Evolutionary conservation across 176 grass and related monocot genomes (phyloP).

Genomic region (Carex kokanica): DNA sequence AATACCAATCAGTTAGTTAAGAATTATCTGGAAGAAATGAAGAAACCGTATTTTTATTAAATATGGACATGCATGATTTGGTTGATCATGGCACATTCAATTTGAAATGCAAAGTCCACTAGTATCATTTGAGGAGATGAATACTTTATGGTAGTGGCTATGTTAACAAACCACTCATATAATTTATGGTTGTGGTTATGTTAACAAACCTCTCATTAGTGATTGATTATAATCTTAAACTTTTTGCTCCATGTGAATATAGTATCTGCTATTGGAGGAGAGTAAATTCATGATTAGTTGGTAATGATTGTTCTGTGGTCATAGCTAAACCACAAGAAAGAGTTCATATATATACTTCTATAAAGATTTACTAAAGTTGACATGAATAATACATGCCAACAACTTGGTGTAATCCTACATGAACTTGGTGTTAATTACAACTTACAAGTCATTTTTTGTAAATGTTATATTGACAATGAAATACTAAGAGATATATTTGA

Average conservation of each 20-base stretch:
- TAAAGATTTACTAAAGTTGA: not conserved
- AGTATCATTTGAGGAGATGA: not conserved
- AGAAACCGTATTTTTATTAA: not conserved
- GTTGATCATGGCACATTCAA: not conserved
- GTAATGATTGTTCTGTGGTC: not conserved
- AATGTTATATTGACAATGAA: not conserved
- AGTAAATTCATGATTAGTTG: not conserved
- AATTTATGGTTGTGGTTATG: not conserved
- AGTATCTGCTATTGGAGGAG: not conserved
- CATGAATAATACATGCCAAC: not conserved
- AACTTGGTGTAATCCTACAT: too few species aligned
- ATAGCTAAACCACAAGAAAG: not conserved
- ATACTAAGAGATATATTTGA: not conserved
- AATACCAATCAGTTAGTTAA: not conserved
- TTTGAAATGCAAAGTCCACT: not conserved
- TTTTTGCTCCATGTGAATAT: not conserved
- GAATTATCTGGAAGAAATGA: not conserved
- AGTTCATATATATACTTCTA: not conserved
- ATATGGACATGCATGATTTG: not conserved
- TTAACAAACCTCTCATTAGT: not conserved
- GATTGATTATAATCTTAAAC: not conserved
- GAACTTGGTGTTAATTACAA: not conserved
- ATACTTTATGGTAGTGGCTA: not conserved
- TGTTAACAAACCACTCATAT: too few species aligned
- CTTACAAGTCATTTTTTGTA: not conserved